Conservation (phyloP, 805 yeast genomes). For the Candida arabinofermentans region DNA sequence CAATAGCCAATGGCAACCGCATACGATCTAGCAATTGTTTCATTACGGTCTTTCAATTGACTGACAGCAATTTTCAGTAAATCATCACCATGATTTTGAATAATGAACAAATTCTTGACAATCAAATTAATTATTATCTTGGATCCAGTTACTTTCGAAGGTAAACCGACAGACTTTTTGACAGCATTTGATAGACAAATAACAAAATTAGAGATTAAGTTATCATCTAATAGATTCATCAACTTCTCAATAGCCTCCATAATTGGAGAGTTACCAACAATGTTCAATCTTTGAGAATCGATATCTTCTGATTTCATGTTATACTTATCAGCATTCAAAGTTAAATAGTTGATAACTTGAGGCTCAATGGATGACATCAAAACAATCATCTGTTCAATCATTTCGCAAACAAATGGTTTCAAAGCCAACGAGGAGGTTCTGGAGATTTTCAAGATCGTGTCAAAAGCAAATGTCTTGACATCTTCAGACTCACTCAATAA, state of each 20-base stretch:
- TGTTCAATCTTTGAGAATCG: conserved; percentile 71
- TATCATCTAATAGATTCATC: conserved; percentile 53
- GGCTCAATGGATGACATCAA: conserved; percentile 90
- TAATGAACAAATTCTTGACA: conserved; percentile 45
- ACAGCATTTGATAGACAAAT: conserved; percentile 50
- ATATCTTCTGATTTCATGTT: conserved; percentile 67
- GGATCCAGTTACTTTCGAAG: conserved; percentile 85
- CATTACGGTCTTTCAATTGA: conserved; percentile 68
- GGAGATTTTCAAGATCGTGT: conserved; percentile 68
- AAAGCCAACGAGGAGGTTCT: conserved; percentile 58
- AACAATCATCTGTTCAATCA: conserved; percentile 64
- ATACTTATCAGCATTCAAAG: conserved; percentile 85
- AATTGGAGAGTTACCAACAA: conserved; percentile 78
- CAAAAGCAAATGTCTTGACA: conserved; percentile 68
- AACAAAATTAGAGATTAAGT: conserved; percentile 45
- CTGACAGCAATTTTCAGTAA: conserved; percentile 52
- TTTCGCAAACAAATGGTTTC: conserved; percentile 61
- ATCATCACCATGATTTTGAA: conserved; percentile 53
- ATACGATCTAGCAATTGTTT: conserved; percentile 67
- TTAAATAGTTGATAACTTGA: conserved; percentile 78
- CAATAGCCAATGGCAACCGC: conserved; percentile 80
- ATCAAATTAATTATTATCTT: conserved; percentile 64
- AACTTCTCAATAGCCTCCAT: conserved; percentile 80
- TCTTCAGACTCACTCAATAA: conserved; percentile 84
- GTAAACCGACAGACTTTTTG: conserved; percentile 76